A percentile compares a stretch with the other conserved stretches of the same genome.
These are phyloP conservation scores for Apiospora sp. DNA, from an alignment of 2,329 filamentous ascomycete species.

Conservation along the genomic window DNA sequence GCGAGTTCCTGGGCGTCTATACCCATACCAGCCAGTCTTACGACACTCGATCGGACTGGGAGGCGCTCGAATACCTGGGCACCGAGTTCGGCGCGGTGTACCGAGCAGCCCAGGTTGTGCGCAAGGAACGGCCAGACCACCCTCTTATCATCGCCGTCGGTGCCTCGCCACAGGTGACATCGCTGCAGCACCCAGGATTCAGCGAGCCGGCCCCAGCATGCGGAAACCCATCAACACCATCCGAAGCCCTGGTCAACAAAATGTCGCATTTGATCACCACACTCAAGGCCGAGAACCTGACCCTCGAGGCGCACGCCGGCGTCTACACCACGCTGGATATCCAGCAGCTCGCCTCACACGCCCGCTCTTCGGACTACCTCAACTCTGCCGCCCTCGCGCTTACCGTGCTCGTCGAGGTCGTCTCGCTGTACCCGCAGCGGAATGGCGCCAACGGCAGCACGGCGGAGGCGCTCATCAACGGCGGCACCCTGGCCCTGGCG, in stretches of 20 bases:
- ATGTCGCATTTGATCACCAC: slow-evolving; percentile 50
- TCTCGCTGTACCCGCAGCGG: slow-evolving; percentile 70
- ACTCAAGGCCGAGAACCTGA: slow-evolving; percentile 49
- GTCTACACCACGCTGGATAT: slow-evolving; percentile 80
- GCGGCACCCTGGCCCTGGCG: slow-evolving; percentile 74
- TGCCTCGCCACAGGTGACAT: slow-evolving; percentile 77
- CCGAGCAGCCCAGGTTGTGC: slow-evolving; percentile 52
- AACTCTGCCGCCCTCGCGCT: slow-evolving; percentile 68
- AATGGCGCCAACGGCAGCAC: slow-evolving; percentile 48
- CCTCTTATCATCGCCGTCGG: slow-evolving; percentile 71
- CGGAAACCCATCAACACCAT: not conserved
- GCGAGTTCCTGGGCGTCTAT: slow-evolving; percentile 71
- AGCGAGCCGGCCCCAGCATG: slow-evolving; percentile 15
- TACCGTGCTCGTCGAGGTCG: slow-evolving; percentile 75
- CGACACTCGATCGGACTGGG: slow-evolving; percentile 58
- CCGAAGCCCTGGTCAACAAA: slow-evolving; percentile 13
- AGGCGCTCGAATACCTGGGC: slow-evolving; percentile 65
- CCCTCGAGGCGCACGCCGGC: slow-evolving; percentile 77
- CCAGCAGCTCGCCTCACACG: slow-evolving; percentile 79
- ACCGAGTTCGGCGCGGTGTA: slow-evolving; percentile 66
- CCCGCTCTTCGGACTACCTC: slow-evolving; percentile 52
- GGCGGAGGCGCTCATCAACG: slow-evolving; percentile 73
- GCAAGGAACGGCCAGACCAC: slow-evolving; percentile 39
- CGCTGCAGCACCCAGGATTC: slow-evolving; percentile 63
- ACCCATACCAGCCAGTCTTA: slow-evolving; percentile 80